Evolutionary conservation across 1,284 basidiomycete genomes (phyloP).

Genomic region (Meira nashicola): DNA sequence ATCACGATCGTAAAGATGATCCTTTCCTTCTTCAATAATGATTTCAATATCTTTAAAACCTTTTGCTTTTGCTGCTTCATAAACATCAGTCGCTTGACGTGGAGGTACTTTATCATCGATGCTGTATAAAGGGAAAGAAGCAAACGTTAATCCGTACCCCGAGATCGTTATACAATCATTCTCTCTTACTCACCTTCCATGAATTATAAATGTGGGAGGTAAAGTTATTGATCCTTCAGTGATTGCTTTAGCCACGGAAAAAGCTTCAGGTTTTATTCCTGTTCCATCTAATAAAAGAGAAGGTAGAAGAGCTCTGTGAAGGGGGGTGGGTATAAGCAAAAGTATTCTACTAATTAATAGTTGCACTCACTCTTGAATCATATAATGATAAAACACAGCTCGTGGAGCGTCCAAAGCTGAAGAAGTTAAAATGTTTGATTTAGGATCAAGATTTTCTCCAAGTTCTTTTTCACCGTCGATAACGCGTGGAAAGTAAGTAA

Average conservation of each 20-base stretch:
- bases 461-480: conserved; percentile 23
- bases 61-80: conserved; percentile 21
- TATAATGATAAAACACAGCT: conserved; percentile 30
- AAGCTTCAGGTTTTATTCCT: conserved; percentile 20
- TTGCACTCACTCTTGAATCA: conserved; percentile 18
- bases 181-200: conserved; percentile 19
- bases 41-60: conserved; percentile 15
- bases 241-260: conserved; percentile 27
- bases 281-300: conserved; percentile 37
- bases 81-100: conserved; percentile 29
- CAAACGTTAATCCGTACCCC: background rate
- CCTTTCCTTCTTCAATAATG: conserved; percentile 24
- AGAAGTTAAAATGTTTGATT: conserved; percentile 7
- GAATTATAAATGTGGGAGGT: conserved; percentile 30
- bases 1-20: conserved; percentile 31
- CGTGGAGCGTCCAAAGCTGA: conserved; percentile 14
- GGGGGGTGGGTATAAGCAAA: background rate
- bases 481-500: conserved; percentile 26
- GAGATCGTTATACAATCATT: conserved; percentile 4
- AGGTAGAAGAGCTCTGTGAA: conserved; percentile 27
- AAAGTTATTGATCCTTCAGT: conserved; percentile 15
- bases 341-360: background rate
- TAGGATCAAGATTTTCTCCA: conserved; percentile 22
- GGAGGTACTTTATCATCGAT: conserved; percentile 40
- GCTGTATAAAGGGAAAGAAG: too few relatives aligned